Evolutionary conservation across 2,329 filamentous ascomycete genomes (phyloP), one percentile per base, ranked within the genome.

Genomic region (Septoria petroselini): DNA sequence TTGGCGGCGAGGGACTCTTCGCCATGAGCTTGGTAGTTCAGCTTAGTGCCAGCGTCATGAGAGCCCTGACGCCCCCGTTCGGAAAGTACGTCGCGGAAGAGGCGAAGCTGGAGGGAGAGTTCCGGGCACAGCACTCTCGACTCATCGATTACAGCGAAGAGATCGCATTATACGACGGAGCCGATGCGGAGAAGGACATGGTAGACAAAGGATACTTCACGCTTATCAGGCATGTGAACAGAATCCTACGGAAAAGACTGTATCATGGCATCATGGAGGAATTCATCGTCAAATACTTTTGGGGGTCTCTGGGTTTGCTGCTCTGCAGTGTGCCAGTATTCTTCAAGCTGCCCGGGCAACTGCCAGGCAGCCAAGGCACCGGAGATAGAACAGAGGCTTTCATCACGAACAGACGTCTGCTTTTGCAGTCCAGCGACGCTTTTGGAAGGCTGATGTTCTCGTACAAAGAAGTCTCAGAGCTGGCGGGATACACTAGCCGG

Each of bases 231-330:
- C 93, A 98, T 71, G 91, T 98, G 66, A 98, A 98, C 70, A 85
- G 95, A 65, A 96, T 97, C 58, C 73, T 98, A 54, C 81, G 91
- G 31, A 79, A 88, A 55, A 82, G 93, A 41, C 87, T 98, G 68
- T 97, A 97, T 69, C 91, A 98, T 68, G 91, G 91, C n/a, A 85
- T 98, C 64, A 96, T 97, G 91, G 93, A 98, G 68, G 93, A 98
- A 69, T 98, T 96, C 70, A 89, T 97, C 50, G 95, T 98, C 71
- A 98, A 98, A 71, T 98, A 98, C 68, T 93, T 97, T 71, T 98
- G 93, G 93, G 93, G 93, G 33, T 91, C 93, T 2, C 71, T 98
- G 35, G 93, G 93, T 1, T 78, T 98, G 57, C 71, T 95, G 57
- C 82, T 98, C 7, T 98, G 93, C 75, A 94, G 89, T 69, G 84